phyloP scores from a whole-genome alignment of 2,329 filamentous ascomycete species.

The Coleophoma eucalyptorum region DNA sequence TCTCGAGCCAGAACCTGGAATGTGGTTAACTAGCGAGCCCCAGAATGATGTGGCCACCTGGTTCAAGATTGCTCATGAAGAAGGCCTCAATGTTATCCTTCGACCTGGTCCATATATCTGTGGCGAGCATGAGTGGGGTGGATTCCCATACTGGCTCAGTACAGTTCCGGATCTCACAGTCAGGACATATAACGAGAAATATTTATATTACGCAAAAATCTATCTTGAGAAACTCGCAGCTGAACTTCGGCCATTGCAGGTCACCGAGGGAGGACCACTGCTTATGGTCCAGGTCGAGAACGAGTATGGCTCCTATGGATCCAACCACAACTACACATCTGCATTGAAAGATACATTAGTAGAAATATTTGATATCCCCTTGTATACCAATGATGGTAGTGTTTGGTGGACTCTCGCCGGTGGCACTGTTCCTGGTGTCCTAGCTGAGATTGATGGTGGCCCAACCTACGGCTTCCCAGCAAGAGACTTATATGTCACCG shows the following conservation, averaged over 20 bases:
- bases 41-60: conserved; percentile 43
- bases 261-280: conserved; percentile 72
- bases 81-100: conserved; percentile 42
- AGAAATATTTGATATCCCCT: too few relatives aligned
- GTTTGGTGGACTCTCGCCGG: conserved; percentile 33
- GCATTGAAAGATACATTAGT: too few relatives aligned
- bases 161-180: too few relatives aligned
- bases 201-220: conserved; percentile 55
- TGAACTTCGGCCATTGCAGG: conserved; percentile 68
- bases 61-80: conserved; percentile 40
- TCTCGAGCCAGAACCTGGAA: conserved; percentile 36
- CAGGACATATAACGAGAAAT: conserved; percentile 56
- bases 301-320: conserved; percentile 48
- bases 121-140: conserved; percentile 42
- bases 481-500: conserved; percentile 38
- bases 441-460: conserved; percentile 43
- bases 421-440: conserved; percentile 37
- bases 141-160: conserved; percentile 36
- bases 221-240: conserved; percentile 58
- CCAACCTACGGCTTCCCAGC: conserved; percentile 35
- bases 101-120: conserved; percentile 45
- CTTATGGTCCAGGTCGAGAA: conserved; percentile 78
- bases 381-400: too few relatives aligned
- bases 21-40: conserved; percentile 32
- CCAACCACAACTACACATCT: too few relatives aligned